These are phyloP conservation scores for Boletus semigastroideus DNA, from an alignment of 1,284 basidiomycete genomes.

Conservation along the genomic window DNA sequence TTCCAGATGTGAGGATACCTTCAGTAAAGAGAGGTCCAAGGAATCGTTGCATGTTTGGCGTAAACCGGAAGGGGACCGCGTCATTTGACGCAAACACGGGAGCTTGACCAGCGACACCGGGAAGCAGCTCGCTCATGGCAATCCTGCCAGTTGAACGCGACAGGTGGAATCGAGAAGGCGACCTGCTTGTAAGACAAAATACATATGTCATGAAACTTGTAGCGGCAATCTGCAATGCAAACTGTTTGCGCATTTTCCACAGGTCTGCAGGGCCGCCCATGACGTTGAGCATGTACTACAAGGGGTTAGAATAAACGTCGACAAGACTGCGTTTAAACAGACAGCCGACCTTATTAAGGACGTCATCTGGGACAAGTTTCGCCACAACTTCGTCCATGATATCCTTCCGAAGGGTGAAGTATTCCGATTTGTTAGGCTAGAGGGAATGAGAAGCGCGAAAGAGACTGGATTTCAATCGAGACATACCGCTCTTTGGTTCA, in stretches of 20 bases:
- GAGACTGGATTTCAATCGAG: conserved; percentile 9
- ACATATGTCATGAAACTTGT: conserved; percentile 93
- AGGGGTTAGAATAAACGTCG: conserved; percentile 8
- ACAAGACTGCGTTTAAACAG: neutral
- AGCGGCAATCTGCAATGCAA: conserved; percentile 87
- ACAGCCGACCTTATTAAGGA: conserved; percentile 75
- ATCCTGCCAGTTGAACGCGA: conserved; percentile 88
- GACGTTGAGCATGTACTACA: conserved; percentile 84
- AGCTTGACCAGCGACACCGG: conserved; percentile 56
- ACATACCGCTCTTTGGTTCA: conserved; percentile 50
- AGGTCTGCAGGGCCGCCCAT: conserved; percentile 87
- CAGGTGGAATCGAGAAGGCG: conserved; percentile 85
- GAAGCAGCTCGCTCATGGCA: conserved; percentile 87
- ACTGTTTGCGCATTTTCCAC: conserved; percentile 98
- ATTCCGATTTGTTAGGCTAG: conserved; percentile 67
- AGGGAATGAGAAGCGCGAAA: conserved; percentile 5
- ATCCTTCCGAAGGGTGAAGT: conserved; percentile 80
- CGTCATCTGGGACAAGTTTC: conserved; percentile 90
- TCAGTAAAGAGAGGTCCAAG: conserved; percentile 89
- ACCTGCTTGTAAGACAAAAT: conserved; percentile 82
- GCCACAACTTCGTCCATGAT: conserved; percentile 87
- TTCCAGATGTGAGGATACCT: conserved; percentile 82
- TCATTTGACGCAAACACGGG: conserved; percentile 82
- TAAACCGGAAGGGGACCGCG: conserved; percentile 94
- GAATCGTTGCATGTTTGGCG: conserved; percentile 95